Evolutionary conservation across 1,139 yeast genomes (phyloP), one percentile per base, ranked within the genome.

Genomic region (Kodamaea sp.): DNA sequence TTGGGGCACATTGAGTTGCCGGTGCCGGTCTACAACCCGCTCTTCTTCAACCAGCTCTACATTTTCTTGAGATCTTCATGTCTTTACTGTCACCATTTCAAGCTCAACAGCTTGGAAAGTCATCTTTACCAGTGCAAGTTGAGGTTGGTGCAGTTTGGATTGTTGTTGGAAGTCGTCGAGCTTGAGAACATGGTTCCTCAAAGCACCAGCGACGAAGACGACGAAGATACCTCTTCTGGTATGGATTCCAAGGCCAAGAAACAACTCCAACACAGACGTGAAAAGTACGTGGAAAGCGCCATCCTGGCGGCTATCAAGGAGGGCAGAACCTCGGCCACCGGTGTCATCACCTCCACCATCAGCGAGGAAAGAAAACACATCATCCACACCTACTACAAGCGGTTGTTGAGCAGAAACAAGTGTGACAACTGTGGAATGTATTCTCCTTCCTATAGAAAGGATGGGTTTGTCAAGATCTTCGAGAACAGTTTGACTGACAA

Each of bases 1-100:
- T 89, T 88, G 65, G 99, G 99, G 40, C 98, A 94, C 61, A 89
- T 94, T 41, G 97, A 92, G 59, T 75, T 94, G 48, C 98, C 98
- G 7, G 83, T 88, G 25, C 96, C 97, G 5, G 95, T 88, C 29
- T 94, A 89, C 69, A 92, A 89, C 57, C 97, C 98, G 12, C 67
- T 94, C 52, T 92, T 94, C 57, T 92, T 94, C 78, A 78, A 80
- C 55, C 97, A 92, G 62, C 71, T 94, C 71, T 92, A 83, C 67
- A 75, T 86, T 41, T 81, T 83, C 51, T 71, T 94, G 54, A 75
- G 97, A 59, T 76, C 92, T 26, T 67, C 92, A 18, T 94, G 99
- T 74, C 73, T 92, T 39, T 90, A 80, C 65, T 94, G 99, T 65
- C 95, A 87, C 59, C 81, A 76, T 43, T 88, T 94, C 70, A 79